Conservation (phyloP, 2,329 filamentous ascomycete genomes). For the Botrytis pseudocinerea region DNA sequence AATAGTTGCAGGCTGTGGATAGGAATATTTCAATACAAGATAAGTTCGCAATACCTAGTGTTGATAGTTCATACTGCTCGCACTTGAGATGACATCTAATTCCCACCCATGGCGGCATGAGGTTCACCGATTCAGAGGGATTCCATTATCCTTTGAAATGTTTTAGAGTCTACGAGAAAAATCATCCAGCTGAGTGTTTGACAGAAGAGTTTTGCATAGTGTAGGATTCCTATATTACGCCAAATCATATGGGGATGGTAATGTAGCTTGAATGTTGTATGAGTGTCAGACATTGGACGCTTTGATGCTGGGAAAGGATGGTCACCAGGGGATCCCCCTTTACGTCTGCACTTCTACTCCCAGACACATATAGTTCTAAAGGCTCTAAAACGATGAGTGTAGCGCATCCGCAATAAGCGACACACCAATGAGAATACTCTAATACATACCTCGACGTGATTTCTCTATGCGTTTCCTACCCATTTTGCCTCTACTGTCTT, state of each 20-base stretch:
- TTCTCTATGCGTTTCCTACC: neutral
- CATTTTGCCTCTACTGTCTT: neutral
- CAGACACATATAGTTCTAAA: neutral
- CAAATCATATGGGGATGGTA: neutral
- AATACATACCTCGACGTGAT: neutral
- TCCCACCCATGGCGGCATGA: neutral
- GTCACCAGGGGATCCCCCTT: neutral
- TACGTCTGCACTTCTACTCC: neutral
- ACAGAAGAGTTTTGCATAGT: neutral
- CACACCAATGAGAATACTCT: neutral
- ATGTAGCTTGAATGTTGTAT: neutral
- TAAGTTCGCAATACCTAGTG: neutral
- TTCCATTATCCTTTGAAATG: neutral
- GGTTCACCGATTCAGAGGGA: neutral
- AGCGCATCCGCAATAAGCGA: neutral
- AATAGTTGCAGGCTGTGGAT: slow-evolving; percentile 4
- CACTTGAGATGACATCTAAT: neutral
- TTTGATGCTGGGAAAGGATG: neutral
- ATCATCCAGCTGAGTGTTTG: neutral
- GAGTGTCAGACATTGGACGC: neutral
- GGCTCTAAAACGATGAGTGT: neutral
- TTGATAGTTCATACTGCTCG: neutral
- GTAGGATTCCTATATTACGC: neutral
- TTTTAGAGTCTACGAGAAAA: neutral
- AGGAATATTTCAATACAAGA: slow-evolving; percentile 2